Evolutionary conservation across 192 early-diverging fungal genomes (phyloP), one percentile per base, ranked within the genome.

Genomic region (Dissophora globulifera): DNA sequence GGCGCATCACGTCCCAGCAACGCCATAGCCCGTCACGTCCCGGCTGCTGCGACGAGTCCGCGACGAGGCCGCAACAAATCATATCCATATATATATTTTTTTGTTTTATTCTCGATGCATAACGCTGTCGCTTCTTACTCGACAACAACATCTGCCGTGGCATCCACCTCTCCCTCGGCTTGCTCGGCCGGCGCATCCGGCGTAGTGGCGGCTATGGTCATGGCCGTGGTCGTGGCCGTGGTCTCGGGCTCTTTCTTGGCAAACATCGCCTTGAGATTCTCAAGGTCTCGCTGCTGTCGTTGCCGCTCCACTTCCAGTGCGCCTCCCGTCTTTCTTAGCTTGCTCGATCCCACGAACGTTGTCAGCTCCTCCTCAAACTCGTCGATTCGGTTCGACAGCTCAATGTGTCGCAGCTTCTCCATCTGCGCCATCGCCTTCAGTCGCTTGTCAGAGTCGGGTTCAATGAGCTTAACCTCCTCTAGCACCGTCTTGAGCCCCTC

Each of bases 291-390:
- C 74, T 91, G 85, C 22, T 87, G 83, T 8, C 91, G 82, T 61
- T 85, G 60, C 7, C 90, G 84, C 62, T 93, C 92, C 5, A 90
- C 78, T 53, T 92, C 91, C 51, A 88, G 72, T 0, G 90, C 90
- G 11, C 92, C 92, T 2, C 92, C 92, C 1, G 91, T 92, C 80
- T 91, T 91, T 42, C 89, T 86, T 50, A 93, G 49, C 56, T 89
- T 89, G 35, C 81, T 87, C 19, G 82, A 35, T 4, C 79, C 71
- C 7, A 93, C 92, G 82, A 92, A 93, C 0, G 78, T 70, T 0
- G 84, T 80, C 60, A 93, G 51, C 51, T 93, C 92, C 35, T 89
- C 72, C 52, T 90, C 91, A 81, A 93, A 93, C 61, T 91, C 91
- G 61, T 93, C 88, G 48, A 92, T 90, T 25, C 87, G 75, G 57